Conservation (phyloP, 306 rosid genomes). For the Prunus padus region DNA sequence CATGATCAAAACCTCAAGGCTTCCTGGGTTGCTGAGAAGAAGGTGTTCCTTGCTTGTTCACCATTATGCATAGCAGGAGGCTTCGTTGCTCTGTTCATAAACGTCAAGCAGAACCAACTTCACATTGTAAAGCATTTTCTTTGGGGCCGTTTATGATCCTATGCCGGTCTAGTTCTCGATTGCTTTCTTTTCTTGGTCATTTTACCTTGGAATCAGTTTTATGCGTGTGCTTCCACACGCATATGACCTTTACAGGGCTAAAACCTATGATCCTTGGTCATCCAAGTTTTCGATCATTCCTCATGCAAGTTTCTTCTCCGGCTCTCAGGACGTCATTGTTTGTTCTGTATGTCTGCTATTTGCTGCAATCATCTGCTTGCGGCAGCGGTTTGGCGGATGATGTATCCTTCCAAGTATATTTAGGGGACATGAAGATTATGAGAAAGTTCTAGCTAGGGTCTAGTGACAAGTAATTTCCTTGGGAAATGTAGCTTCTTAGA, state of each 20-base stretch:
- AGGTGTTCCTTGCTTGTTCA: not conserved
- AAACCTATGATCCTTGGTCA: slow-evolving; percentile 11
- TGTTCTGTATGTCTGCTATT: slow-evolving; percentile 34
- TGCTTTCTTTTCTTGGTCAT: not conserved
- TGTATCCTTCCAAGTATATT: slow-evolving; percentile 25
- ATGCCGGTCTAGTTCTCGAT: not conserved
- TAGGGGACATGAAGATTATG: not conserved
- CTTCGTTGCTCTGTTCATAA: not conserved
- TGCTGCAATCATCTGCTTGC: slow-evolving; percentile 43
- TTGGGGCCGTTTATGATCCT: not conserved
- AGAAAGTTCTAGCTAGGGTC: not conserved
- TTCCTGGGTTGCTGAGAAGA: not conserved
- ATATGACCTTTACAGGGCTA: slow-evolving; percentile 42
- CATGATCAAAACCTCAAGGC: not conserved
- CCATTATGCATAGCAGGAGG: not conserved
- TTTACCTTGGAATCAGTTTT: slow-evolving; percentile 14
- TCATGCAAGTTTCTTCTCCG: slow-evolving; percentile 38
- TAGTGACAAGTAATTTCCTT: not conserved
- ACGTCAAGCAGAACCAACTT: not conserved
- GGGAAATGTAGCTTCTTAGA: not conserved
- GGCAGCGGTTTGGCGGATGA: slow-evolving; percentile 37
- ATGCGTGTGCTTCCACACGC: slow-evolving; percentile 48
- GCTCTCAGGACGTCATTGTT: slow-evolving; percentile 44
- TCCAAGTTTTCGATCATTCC: slow-evolving; percentile 27
- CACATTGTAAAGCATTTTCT: not conserved